Conservation (phyloP, 345 rosid species). For the Viola odorata region DNA sequence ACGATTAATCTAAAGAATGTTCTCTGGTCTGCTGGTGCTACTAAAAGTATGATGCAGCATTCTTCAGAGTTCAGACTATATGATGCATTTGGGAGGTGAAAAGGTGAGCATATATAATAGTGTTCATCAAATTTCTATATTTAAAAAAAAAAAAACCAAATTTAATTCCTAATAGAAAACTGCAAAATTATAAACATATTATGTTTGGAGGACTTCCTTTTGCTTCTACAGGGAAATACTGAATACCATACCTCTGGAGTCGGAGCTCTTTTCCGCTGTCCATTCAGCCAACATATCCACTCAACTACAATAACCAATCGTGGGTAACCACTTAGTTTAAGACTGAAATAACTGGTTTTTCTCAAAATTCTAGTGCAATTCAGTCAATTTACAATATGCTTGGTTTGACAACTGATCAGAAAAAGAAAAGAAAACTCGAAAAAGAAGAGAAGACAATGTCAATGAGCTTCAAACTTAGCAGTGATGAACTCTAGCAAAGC, state of each 20-base stretch:
- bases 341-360: not conserved
- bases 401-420: constrained; percentile 11
- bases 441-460: too few relatives aligned
- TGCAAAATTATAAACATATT: not conserved
- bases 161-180: not conserved
- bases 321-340: constrained; percentile 4
- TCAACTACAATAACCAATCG: constrained; percentile 55
- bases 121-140: not conserved
- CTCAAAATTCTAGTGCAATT: too few relatives aligned
- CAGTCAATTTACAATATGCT: not conserved
- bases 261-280: constrained; percentile 85
- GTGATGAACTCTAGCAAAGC: too few relatives aligned
- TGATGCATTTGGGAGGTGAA: not conserved
- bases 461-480: too few relatives aligned
- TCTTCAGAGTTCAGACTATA: too few relatives aligned
- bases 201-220: not conserved
- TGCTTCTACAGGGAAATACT: not conserved
- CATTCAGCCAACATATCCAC: constrained; percentile 99
- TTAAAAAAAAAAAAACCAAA: not conserved
- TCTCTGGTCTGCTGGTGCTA: too few relatives aligned
- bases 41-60: too few relatives aligned
- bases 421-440: not conserved
- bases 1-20: too few relatives aligned
- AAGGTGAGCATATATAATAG: not conserved
- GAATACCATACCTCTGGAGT: constrained; percentile 61